Conservation (phyloP, 257 asterid genomes). For the Solanum corneliomulleri region DNA sequence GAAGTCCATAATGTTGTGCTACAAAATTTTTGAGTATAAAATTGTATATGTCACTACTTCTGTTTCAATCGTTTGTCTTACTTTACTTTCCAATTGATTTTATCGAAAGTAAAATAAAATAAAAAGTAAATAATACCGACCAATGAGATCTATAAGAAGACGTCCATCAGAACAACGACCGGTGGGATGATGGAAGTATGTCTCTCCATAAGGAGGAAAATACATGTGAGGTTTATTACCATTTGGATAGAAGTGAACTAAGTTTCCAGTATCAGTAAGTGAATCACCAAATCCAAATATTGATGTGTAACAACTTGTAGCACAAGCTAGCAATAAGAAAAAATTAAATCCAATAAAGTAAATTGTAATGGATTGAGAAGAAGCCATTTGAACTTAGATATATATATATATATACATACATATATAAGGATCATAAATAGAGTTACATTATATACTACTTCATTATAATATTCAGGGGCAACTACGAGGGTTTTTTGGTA, state of each 20-base stretch:
- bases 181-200: neutral
- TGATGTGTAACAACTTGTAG: neutral
- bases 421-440: too few species aligned
- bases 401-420: too few species aligned
- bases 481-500: too few species aligned
- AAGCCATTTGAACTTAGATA: neutral
- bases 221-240: neutral
- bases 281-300: slow-evolving; percentile 7
- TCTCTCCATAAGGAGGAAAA: neutral
- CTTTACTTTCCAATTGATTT: too few species aligned
- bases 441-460: too few species aligned
- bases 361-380: neutral
- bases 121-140: neutral
- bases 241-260: neutral
- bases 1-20: slow-evolving; percentile 12
- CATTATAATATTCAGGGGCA: too few species aligned
- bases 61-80: too few species aligned
- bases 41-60: too few species aligned
- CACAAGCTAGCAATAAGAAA: neutral
- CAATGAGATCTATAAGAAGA: neutral
- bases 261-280: slow-evolving; percentile 9
- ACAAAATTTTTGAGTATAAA: too few species aligned
- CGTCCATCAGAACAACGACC: neutral
- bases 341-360: neutral
- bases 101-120: too few species aligned